A percentile compares a stretch with the other conserved stretches of the same genome.
Evolutionary conservation across 257 asterid genomes (phyloP).

Genomic region (Oldenlandia corymbosa): DNA sequence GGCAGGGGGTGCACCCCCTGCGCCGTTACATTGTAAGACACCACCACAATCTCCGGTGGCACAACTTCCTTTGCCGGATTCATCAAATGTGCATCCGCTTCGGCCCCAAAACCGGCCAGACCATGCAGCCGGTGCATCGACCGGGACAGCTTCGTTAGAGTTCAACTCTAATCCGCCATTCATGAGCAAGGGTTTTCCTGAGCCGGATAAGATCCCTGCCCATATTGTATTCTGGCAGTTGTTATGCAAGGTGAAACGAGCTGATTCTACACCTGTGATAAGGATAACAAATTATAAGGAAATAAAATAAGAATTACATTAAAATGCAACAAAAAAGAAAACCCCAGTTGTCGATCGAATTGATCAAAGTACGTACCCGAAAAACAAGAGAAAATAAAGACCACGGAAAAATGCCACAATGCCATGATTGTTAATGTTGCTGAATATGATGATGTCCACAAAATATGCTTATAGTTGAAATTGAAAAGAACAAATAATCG

Average conservation of each 20-base stretch:
- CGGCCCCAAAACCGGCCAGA: too few species aligned
- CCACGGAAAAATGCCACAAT: constrained; percentile 20
- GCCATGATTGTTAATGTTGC: constrained; percentile 20
- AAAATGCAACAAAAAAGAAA: not conserved
- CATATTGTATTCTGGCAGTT: constrained; percentile 40
- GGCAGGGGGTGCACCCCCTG: constrained; percentile 56
- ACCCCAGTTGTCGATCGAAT: too few species aligned
- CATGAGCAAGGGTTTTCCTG: constrained; percentile 39
- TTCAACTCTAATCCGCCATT: constrained; percentile 43
- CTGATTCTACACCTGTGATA: constrained; percentile 28
- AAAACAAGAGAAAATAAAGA: constrained; percentile 23
- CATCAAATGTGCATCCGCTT: constrained; percentile 52
- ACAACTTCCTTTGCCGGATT: constrained; percentile 46
- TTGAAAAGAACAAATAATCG: too few species aligned
- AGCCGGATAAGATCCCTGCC: constrained; percentile 53
- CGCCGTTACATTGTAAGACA: too few species aligned
- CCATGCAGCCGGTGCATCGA: too few species aligned
- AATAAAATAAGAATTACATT: not conserved
- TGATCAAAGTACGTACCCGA: too few species aligned
- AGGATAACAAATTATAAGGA: not conserved
- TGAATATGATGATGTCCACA: too few species aligned
- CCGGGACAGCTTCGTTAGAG: constrained; percentile 31
- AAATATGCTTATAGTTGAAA: too few species aligned
- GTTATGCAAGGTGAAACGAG: constrained; percentile 43
- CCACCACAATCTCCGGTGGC: constrained; percentile 57